A percentile compares a stretch with the other conserved stretches of the same genome.
Conservation (phyloP, 2,329 filamentous ascomycete species). For the Cylindrodendrum hubeiense region DNA sequence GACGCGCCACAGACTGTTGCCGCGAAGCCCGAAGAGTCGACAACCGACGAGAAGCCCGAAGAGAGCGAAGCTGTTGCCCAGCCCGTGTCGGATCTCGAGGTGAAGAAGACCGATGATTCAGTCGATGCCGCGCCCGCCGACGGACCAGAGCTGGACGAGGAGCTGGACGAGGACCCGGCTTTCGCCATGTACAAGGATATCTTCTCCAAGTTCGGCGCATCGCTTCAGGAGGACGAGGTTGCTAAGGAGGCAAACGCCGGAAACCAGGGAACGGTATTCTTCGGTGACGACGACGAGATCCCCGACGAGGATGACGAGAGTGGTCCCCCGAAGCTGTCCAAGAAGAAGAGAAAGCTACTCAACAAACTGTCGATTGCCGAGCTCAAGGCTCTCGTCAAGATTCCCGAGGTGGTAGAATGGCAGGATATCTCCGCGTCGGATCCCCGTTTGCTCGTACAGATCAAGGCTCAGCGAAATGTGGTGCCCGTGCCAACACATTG, state of each 20-base stretch:
- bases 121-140: slow-evolving; percentile 55
- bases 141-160: slow-evolving; percentile 72
- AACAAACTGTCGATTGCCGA: slow-evolving; percentile 96
- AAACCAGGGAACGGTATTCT: slow-evolving; percentile 88
- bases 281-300: slow-evolving; percentile 86
- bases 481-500: slow-evolving; percentile 95
- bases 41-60: slow-evolving; percentile 38
- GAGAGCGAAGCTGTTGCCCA: slow-evolving; percentile 51
- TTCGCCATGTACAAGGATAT: slow-evolving; percentile 88
- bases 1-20: slow-evolving; percentile 37
- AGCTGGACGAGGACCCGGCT: slow-evolving; percentile 75
- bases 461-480: slow-evolving; percentile 95
- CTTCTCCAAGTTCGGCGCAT: slow-evolving; percentile 81
- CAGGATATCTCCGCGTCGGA: slow-evolving; percentile 94
- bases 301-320: slow-evolving; percentile 85
- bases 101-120: slow-evolving; percentile 53
- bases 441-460: slow-evolving; percentile 88
- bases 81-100: slow-evolving; percentile 53
- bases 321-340: slow-evolving; percentile 80
- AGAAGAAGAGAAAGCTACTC: slow-evolving; percentile 92
- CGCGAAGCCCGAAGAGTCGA: slow-evolving; percentile 32
- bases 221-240: slow-evolving; percentile 71
- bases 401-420: slow-evolving; percentile 97
- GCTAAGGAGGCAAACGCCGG: slow-evolving; percentile 74
- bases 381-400: slow-evolving; percentile 90